Evolutionary conservation across 2,329 filamentous ascomycete species (phyloP).

Genomic region (Teratosphaeria nubilosa): DNA sequence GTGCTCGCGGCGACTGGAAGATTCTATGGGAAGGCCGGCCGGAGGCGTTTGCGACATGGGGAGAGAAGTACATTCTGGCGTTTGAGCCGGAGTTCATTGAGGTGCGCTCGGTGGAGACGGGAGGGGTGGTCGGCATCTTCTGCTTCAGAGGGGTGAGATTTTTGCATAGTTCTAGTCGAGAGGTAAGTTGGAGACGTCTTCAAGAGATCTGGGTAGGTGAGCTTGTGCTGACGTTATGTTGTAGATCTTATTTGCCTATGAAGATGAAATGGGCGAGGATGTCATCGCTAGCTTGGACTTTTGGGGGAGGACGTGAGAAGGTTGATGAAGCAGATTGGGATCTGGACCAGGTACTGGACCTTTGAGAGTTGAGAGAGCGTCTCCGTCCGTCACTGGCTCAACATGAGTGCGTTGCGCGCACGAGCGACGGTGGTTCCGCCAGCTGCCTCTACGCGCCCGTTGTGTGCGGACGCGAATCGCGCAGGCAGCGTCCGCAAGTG

Average conservation of each 20-base stretch:
- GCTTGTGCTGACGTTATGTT: not conserved
- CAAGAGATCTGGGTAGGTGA: not conserved
- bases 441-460: not conserved
- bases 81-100: conserved; percentile 98
- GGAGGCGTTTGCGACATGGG: conserved; percentile 84
- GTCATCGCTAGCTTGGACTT: conserved; percentile 93
- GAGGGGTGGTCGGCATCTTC: conserved; percentile 83
- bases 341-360: not conserved
- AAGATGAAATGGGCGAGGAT: conserved; percentile 89
- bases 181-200: conserved; percentile 51
- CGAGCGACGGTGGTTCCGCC: not conserved
- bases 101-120: conserved; percentile 87
- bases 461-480: not conserved
- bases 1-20: conserved; percentile 88
- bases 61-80: conserved; percentile 82
- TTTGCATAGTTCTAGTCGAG: conserved; percentile 92
- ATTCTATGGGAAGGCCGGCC: conserved; percentile 96
- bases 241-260: conserved; percentile 94
- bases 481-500: not conserved
- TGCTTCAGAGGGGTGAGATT: conserved; percentile 95
- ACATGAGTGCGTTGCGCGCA: not conserved
- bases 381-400: not conserved
- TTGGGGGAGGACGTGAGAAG: conserved; percentile 49
- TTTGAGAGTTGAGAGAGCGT: not conserved
- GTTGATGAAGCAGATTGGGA: not conserved